Evolutionary conservation across 2,329 filamentous ascomycete genomes (phyloP).

Genomic region (Gnomoniopsis smithogilvyi): DNA sequence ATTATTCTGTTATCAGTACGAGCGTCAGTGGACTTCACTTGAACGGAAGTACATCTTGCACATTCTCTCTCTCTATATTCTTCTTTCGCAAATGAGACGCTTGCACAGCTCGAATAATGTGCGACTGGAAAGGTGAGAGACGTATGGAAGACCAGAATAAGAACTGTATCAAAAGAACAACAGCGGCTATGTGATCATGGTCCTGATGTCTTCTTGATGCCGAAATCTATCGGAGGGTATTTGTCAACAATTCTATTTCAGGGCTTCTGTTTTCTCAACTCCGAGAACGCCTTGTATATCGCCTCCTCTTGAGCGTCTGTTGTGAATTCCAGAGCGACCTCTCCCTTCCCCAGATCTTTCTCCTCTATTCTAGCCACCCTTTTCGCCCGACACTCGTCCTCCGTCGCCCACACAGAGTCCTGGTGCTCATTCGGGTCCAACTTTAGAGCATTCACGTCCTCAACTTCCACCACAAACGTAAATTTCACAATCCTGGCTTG

Average conservation of each 20-base stretch:
- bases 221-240: not conserved
- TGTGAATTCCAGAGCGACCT: slow-evolving; percentile 22
- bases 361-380: slow-evolving; percentile 1
- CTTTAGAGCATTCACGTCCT: slow-evolving; percentile 18
- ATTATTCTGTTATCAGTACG: not conserved
- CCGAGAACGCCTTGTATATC: slow-evolving; percentile 22
- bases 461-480: slow-evolving; percentile 26
- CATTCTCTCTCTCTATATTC: no score
- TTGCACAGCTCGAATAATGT: no score
- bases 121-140: no score
- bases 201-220: not conserved
- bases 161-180: not conserved
- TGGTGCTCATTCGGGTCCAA: slow-evolving; percentile 33
- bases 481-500: slow-evolving; percentile 24
- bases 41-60: no score
- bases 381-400: slow-evolving; percentile 28
- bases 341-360: not conserved
- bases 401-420: slow-evolving; percentile 30
- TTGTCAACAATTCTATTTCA: not conserved
- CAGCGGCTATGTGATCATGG: not conserved
- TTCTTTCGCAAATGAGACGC: no score
- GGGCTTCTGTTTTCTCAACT: slow-evolving; percentile 2
- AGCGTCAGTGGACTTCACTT: no score
- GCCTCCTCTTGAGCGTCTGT: slow-evolving; percentile 20
- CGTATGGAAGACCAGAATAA: no score